phyloP scores from a whole-genome alignment of 352 stramenopile genomes.

The Ophiocytium majus region DNA sequence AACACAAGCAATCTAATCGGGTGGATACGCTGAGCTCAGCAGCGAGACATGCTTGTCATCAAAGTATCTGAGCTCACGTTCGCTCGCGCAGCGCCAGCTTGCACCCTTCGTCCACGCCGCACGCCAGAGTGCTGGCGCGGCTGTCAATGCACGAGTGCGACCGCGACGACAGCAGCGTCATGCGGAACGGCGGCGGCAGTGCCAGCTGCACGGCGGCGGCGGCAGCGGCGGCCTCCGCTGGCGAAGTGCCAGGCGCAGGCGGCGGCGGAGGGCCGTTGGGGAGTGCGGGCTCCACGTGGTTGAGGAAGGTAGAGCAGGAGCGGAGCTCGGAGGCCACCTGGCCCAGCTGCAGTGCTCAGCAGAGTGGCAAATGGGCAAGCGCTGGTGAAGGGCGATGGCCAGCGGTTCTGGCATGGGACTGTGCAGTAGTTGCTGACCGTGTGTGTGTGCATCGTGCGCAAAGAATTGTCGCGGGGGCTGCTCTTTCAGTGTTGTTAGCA shows the following conservation, averaged over 20 bases:
- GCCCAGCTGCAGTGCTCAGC: conserved; percentile 45
- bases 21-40: too few relatives aligned
- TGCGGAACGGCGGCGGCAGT: conserved; percentile 30
- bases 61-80: neutral
- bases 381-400: too few relatives aligned
- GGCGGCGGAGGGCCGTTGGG: neutral
- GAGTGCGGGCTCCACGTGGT: neutral
- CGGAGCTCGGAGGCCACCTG: conserved; percentile 53
- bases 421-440: too few relatives aligned
- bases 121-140: neutral
- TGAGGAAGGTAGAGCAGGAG: conserved; percentile 30
- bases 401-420: too few relatives aligned
- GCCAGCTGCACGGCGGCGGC: conserved; percentile 16
- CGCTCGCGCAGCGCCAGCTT: neutral
- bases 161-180: conserved; percentile 46
- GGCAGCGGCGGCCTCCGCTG: conserved; percentile 17
- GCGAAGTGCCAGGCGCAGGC: neutral
- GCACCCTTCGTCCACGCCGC: conserved; percentile 20
- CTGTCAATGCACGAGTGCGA: conserved; percentile 45
- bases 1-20: too few relatives aligned
- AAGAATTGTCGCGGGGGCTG: too few relatives aligned
- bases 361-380: too few relatives aligned
- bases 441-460: too few relatives aligned
- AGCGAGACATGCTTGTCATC: too few relatives aligned
- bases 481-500: too few relatives aligned